Percentiles rank a stretch among this genome's conserved stretches.
These are phyloP conservation scores for Beta lomatogona DNA, from an alignment of 179 eudicot species.

Conservation along the genomic window DNA sequence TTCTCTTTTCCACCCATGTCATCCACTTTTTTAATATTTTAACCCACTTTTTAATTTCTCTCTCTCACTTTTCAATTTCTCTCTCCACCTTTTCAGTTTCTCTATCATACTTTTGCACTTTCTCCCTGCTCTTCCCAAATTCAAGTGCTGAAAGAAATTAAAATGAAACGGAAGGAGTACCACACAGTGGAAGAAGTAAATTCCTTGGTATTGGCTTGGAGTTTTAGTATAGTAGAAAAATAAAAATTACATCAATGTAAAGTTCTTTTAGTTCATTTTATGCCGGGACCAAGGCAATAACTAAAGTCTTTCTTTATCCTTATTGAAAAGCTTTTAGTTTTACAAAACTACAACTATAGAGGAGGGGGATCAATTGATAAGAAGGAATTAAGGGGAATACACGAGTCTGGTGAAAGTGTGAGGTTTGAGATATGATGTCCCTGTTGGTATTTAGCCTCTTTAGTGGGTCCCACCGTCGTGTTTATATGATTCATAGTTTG, in stretches of 20 bases:
- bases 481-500: conserved; percentile 35
- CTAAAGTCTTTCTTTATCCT: neutral
- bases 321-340: conserved; percentile 6
- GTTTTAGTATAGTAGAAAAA: neutral
- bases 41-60: no score
- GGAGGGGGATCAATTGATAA: neutral
- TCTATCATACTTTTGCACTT: no score
- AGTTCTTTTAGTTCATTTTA: conserved; percentile 9
- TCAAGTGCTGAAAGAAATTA: no score
- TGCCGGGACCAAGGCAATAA: conserved; percentile 2
- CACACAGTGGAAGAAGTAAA: no score
- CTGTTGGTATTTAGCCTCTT: conserved; percentile 24
- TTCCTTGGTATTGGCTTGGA: no score
- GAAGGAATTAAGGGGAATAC: neutral
- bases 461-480: conserved; percentile 25
- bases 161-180: no score
- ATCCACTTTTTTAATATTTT: no score
- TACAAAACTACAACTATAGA: neutral
- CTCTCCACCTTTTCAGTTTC: no score
- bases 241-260: conserved; percentile 26
- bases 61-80: no score
- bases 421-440: conserved; percentile 11
- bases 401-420: conserved; percentile 9
- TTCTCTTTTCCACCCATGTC: no score
- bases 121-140: no score